phyloP scores from a whole-genome alignment of 352 stramenopile genomes.

The Globisporangium irregulare region DNA sequence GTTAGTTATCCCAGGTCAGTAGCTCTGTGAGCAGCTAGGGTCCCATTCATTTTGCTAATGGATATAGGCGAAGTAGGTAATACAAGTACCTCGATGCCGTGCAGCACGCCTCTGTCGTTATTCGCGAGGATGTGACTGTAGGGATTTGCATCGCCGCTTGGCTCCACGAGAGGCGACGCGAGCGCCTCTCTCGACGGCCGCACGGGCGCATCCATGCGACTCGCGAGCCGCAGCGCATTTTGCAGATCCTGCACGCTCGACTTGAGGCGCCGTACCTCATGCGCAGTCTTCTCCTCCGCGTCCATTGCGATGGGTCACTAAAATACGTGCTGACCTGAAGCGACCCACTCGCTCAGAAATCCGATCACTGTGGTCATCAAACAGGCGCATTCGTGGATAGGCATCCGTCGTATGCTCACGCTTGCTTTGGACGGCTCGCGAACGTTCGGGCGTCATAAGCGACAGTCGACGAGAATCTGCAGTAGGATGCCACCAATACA shows the following conservation, averaged over 20 bases:
- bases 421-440: too few species aligned
- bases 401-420: too few species aligned
- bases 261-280: conserved; percentile 30
- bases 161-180: conserved; percentile 4
- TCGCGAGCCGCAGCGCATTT: conserved; percentile 29
- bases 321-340: neutral
- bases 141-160: conserved; percentile 20
- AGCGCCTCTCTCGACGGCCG: conserved; percentile 15
- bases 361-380: neutral
- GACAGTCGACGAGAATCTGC: too few species aligned
- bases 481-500: too few species aligned
- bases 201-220: conserved; percentile 12
- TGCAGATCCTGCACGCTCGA: conserved; percentile 37
- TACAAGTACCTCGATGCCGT: conserved; percentile 31
- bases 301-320: conserved; percentile 13
- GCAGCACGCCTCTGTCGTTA: conserved; percentile 43
- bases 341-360: neutral
- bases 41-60: too few species aligned
- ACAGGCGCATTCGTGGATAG: neutral
- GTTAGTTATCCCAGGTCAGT: neutral
- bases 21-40: neutral
- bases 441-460: too few species aligned
- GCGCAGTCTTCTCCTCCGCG: conserved; percentile 19
- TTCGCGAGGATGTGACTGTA: conserved; percentile 43
- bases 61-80: too few species aligned